Conservation (phyloP, 208 protist species). For the Acanthamoeba divionensis region DNA sequence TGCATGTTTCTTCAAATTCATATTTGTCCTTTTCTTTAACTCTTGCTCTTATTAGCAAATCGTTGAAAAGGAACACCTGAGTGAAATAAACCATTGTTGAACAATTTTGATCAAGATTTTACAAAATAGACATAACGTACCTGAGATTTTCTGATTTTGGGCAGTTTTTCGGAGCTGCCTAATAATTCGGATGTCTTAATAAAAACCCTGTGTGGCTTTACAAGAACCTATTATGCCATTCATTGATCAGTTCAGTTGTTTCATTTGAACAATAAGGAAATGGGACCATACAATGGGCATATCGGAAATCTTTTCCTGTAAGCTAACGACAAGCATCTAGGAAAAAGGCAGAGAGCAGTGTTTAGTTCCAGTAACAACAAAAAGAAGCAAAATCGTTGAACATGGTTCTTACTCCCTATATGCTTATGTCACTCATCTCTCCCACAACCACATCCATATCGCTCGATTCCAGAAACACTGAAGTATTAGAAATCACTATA, state of each 20-base stretch:
- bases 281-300: conserved; percentile 23
- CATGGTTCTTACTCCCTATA: no score
- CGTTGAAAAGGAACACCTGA: conserved; percentile 46
- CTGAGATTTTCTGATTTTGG: conserved; percentile 25
- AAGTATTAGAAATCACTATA: no score
- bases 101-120: no score
- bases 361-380: no score
- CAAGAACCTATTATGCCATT: conserved; percentile 18
- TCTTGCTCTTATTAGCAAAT: not conserved
- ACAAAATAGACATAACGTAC: not conserved
- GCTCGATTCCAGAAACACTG: no score
- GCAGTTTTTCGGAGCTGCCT: not conserved
- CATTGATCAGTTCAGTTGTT: no score
- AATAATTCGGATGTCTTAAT: not conserved
- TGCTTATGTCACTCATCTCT: no score
- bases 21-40: conserved; percentile 4
- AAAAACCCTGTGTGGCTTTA: not conserved
- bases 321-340: not conserved
- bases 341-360: no score
- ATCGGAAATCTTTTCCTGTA: not conserved
- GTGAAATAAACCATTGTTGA: not conserved
- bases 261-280: no score
- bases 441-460: no score
- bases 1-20: no score
- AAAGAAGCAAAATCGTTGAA: no score